phyloP scores from a whole-genome alignment of 208 protist species.

The Balamuthia mandrillaris region DNA sequence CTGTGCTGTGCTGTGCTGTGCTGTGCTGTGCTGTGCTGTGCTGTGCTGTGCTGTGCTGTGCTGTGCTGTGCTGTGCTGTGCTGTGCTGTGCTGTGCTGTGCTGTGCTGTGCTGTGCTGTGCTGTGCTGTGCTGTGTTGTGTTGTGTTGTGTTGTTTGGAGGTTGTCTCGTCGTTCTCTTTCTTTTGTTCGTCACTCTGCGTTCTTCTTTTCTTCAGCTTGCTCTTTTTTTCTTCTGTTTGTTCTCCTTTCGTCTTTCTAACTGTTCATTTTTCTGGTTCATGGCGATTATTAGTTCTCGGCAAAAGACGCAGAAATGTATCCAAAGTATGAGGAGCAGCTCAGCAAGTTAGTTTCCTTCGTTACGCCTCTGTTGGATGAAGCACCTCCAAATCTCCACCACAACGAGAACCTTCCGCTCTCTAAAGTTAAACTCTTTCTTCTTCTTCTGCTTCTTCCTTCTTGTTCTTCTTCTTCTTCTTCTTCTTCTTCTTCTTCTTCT shows the following conservation, averaged over 20 bases:
- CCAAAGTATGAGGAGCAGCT: conserved; percentile 51
- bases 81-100: background rate
- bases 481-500: too few species aligned
- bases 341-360: background rate
- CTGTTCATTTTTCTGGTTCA: background rate
- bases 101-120: background rate
- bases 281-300: conserved; percentile 47
- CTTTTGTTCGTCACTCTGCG: too few species aligned
- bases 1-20: background rate
- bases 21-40: background rate
- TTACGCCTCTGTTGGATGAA: conserved; percentile 30
- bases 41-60: background rate
- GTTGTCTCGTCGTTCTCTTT: too few species aligned
- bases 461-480: too few species aligned
- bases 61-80: background rate
- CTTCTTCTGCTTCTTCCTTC: too few species aligned
- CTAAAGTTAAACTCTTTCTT: too few species aligned
- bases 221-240: background rate
- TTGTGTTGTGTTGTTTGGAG: too few species aligned
- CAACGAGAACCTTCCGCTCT: too few species aligned
- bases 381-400: background rate
- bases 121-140: conserved; percentile 17
- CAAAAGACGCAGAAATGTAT: conserved; percentile 54
- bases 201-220: background rate
- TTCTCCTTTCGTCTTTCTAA: background rate